Evolutionary conservation across 768 basidiomycete species (phyloP).

Genomic region (Cystofilobasidium ferigula): DNA sequence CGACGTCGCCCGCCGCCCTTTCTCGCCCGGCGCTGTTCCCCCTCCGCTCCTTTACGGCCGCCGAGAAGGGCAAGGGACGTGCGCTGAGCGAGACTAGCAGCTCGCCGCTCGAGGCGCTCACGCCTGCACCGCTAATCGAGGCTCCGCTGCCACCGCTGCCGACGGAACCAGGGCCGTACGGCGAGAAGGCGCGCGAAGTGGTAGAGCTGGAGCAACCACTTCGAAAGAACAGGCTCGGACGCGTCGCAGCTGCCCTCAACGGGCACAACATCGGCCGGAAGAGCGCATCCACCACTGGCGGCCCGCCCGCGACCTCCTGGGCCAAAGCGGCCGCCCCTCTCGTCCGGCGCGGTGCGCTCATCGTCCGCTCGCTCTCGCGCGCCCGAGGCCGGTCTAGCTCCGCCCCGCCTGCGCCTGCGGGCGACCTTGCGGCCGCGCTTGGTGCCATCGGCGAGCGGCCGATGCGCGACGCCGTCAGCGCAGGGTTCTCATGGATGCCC

Average conservation of each 20-base stretch:
- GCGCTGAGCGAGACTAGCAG: background rate
- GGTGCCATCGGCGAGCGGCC: background rate
- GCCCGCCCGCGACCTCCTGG: background rate
- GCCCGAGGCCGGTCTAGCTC: background rate
- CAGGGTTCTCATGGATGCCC: background rate
- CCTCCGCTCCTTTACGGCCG: background rate
- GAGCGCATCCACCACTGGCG: background rate
- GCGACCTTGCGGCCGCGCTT: background rate
- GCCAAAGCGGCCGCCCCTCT: background rate
- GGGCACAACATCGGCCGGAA: background rate
- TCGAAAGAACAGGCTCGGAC: background rate
- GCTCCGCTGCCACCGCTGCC: background rate
- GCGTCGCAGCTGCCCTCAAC: background rate
- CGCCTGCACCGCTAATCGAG: background rate
- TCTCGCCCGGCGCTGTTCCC: background rate
- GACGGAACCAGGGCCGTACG: no score
- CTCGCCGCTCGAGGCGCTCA: background rate
- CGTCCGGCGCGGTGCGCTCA: background rate
- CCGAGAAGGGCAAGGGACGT: background rate
- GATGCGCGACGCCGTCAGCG: background rate
- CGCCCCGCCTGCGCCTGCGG: background rate
- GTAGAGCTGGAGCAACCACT: background rate
- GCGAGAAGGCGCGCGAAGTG: no score
- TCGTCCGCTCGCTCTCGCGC: background rate
- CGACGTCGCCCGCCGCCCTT: background rate